Percentiles rank a stretch among this genome's conserved stretches.
Conservation (phyloP, 192 early-diverging fungal genomes). For the Pecoramyces ruminantium region DNA sequence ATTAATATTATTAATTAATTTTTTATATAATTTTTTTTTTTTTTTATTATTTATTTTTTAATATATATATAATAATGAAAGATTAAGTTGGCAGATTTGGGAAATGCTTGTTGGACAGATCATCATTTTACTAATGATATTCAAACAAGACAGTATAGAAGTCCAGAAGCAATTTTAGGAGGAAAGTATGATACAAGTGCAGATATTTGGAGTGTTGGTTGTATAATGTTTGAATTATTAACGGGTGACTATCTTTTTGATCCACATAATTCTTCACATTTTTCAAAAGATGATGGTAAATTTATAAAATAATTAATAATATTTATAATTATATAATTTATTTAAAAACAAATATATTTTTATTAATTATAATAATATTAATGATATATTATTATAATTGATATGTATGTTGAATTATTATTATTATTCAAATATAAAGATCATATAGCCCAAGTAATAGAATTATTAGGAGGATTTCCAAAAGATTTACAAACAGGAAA, state of each 20-base stretch:
- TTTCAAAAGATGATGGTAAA: slow-evolving; percentile 81
- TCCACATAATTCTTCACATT: slow-evolving; percentile 62
- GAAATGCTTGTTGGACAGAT: slow-evolving; percentile 90
- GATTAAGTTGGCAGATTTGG: slow-evolving; percentile 92
- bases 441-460: slow-evolving; percentile 91
- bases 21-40: no score
- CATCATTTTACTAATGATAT: slow-evolving; percentile 93
- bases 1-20: no score
- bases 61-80: slow-evolving; percentile 3
- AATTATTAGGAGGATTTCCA: slow-evolving; percentile 75
- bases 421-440: slow-evolving; percentile 24
- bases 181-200: slow-evolving; percentile 65
- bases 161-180: slow-evolving; percentile 87
- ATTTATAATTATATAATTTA: no score
- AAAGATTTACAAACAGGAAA: slow-evolving; percentile 65
- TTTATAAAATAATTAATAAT: no score
- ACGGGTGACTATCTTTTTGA: slow-evolving; percentile 93
- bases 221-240: slow-evolving; percentile 79
- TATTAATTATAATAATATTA: no score
- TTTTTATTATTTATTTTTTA: no score
- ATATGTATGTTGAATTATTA: no score
- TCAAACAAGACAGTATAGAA: slow-evolving; percentile 92
- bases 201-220: slow-evolving; percentile 89
- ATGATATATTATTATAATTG: no score
- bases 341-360: no score